Evolutionary conservation across 768 basidiomycete genomes (phyloP).

Genomic region (Leccinum ochraceum): DNA sequence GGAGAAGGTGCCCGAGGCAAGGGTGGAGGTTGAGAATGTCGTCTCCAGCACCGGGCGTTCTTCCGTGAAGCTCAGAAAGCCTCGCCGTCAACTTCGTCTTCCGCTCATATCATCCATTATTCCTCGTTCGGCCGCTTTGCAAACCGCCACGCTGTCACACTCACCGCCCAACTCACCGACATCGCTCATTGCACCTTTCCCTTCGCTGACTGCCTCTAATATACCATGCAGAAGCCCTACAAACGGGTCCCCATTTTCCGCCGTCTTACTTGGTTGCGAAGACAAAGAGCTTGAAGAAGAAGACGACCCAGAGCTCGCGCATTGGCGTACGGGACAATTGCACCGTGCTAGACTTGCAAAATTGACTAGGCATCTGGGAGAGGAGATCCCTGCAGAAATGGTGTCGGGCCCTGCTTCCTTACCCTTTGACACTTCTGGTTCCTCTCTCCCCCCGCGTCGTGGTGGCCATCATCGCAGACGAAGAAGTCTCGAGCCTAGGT

Average conservation of each 20-base stretch:
- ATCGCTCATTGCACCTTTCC: conserved; percentile 11
- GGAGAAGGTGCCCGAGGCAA: conserved; percentile 6
- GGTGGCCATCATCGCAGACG: conserved; percentile 12
- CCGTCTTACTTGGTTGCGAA: conserved; percentile 10
- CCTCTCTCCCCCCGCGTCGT: not conserved
- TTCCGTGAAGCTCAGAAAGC: not conserved
- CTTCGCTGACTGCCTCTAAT: conserved; percentile 12
- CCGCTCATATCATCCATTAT: not conserved
- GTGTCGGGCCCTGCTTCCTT: conserved; percentile 16
- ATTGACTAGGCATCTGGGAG: conserved; percentile 39
- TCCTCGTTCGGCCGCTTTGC: conserved; percentile 6
- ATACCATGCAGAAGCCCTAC: conserved; percentile 14
- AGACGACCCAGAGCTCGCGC: conserved; percentile 4
- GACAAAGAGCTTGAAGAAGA: conserved; percentile 5
- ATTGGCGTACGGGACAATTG: conserved; percentile 23
- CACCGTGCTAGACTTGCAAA: conserved; percentile 37
- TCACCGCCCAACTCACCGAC: conserved; percentile 5
- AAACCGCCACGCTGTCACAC: not conserved
- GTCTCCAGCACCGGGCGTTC: not conserved
- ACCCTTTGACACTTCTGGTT: not conserved
- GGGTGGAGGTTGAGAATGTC: conserved; percentile 3
- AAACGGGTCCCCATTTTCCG: conserved; percentile 14
- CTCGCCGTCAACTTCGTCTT: not conserved
- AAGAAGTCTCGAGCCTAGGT: conserved; percentile 18
- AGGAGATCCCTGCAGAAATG: conserved; percentile 40